A percentile compares a stretch with the other conserved stretches of the same genome.
Conservation (phyloP, 2,329 filamentous ascomycete species). For the Stagonosporopsis tanaceti region DNA sequence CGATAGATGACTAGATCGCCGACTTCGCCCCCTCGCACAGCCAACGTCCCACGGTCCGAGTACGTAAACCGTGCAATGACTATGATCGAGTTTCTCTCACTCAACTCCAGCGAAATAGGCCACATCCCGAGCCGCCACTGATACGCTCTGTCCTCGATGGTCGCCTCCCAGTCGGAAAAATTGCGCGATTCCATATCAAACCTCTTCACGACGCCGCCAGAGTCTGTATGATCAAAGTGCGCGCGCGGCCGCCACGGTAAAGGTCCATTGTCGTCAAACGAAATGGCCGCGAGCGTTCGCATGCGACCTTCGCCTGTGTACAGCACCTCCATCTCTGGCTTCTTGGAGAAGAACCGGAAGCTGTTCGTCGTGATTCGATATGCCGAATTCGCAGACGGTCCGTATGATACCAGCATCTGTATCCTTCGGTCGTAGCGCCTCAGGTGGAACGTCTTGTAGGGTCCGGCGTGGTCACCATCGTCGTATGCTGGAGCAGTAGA, state of each 20-base stretch:
- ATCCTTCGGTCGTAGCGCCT: conserved; percentile 35
- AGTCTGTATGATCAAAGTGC: conserved; percentile 29
- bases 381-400: conserved; percentile 23
- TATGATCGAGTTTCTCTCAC: conserved; percentile 22
- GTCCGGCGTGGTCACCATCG: conserved; percentile 27
- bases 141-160: conserved; percentile 28
- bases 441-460: conserved; percentile 33
- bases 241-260: conserved; percentile 46
- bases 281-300: conserved; percentile 35
- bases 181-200: conserved; percentile 42
- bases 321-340: conserved; percentile 42
- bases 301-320: conserved; percentile 30
- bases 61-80: conserved; percentile 45
- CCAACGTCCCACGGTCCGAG: conserved; percentile 35
- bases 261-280: conserved; percentile 40
- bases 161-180: conserved; percentile 40
- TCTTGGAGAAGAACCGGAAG: conserved; percentile 44
- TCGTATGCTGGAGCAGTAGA: conserved; percentile 36
- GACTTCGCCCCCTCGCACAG: conserved; percentile 38
- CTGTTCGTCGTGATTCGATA: conserved; percentile 39
- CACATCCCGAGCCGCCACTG: conserved; percentile 36
- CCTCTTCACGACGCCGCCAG: conserved; percentile 13
- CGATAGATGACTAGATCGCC: conserved; percentile 39
- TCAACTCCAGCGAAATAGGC: conserved; percentile 36
- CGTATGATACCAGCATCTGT: conserved; percentile 35